Conservation (phyloP, 2,329 filamentous ascomycete genomes). For the Penicillium verrucosum region DNA sequence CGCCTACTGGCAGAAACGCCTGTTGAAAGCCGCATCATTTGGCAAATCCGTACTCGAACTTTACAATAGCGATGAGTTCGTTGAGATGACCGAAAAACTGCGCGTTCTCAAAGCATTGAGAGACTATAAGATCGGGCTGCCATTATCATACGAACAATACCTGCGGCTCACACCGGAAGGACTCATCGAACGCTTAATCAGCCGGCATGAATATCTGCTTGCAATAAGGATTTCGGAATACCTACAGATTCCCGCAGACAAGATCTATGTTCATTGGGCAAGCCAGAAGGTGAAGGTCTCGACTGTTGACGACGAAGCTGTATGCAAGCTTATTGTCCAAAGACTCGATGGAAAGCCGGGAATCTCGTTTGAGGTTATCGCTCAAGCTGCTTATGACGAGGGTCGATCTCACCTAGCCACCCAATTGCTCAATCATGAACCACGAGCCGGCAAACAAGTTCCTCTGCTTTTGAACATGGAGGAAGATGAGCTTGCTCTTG, state of each 20-base stretch:
- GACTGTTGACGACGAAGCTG: constrained; percentile 78
- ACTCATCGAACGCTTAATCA: constrained; percentile 80
- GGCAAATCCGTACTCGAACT: constrained; percentile 96
- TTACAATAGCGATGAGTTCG: constrained; percentile 97
- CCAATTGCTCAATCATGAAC: constrained; percentile 87
- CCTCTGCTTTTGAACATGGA: constrained; percentile 91
- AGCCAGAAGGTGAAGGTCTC: constrained; percentile 87
- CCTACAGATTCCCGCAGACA: constrained; percentile 77
- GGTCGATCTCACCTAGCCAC: constrained; percentile 85
- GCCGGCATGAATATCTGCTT: constrained; percentile 84
- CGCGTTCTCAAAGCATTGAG: constrained; percentile 89
- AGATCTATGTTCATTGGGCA: constrained; percentile 96
- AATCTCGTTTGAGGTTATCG: constrained; percentile 94
- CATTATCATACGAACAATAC: constrained; percentile 91
- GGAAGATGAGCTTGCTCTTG: constrained; percentile 88
- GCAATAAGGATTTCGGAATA: constrained; percentile 86
- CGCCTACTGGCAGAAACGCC: constrained; percentile 86
- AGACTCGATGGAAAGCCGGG: constrained; percentile 83
- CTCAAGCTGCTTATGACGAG: constrained; percentile 89
- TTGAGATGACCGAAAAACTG: constrained; percentile 94
- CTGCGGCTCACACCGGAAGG: constrained; percentile 84
- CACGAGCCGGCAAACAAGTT: constrained; percentile 91
- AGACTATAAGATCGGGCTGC: constrained; percentile 85
- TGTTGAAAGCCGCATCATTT: constrained; percentile 95
- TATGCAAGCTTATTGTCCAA: constrained; percentile 81